Base-by-base conservation (phyloP, 2,329 filamentous ascomycete species). In the Botrytis sinoallii region DNA sequence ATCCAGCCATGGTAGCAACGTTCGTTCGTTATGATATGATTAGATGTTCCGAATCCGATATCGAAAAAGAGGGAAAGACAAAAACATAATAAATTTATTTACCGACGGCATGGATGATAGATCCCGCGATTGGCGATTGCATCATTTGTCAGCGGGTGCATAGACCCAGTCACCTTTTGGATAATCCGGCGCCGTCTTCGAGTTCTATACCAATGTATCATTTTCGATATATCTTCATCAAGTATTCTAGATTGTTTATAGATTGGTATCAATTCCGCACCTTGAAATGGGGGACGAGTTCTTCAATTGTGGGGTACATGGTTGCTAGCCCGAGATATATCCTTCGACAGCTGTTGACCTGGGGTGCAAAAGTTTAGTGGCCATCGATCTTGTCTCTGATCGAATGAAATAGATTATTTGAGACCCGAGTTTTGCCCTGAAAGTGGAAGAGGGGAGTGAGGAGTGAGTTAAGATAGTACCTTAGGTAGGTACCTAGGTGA, bases 271-370 rank as follows among this genome's bases (percentile, higher is more conserved):
- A 55, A 25, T 42, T 55, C 20, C 25, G 25, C 18, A 57, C 66
- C 25, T 40, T 16, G 35, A 57, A 4, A 68, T 64, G 22, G 48
- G 48, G 66, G 66, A 57, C 48, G 66, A 57, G 35, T 68, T 68
- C 48, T 68, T 57, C n/a, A 48, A 68, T 68, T 68, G 48, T 57
- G 66, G 66, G 48, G 66, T 57, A 18, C 35, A 9, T 55, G 35
- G 35, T 12, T 55, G 32, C 44, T 68, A 42, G 35, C 35, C 66
- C 48, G 66, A 57, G 38, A 68, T 22, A 68, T 42, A 57, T 42
- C 35, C 66, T 32, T 52, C 66, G 44, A 66, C 38, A n/a, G 22
- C 7, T 40, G 20, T 44, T 29, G 35, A 57, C 35, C 38, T 57
- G 66, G 66, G 48, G 66, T 32, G 38, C 3, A 57, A 66, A 68